These are phyloP conservation scores for Senna siamea DNA, from an alignment of 306 rosid species.

Conservation along the genomic window DNA sequence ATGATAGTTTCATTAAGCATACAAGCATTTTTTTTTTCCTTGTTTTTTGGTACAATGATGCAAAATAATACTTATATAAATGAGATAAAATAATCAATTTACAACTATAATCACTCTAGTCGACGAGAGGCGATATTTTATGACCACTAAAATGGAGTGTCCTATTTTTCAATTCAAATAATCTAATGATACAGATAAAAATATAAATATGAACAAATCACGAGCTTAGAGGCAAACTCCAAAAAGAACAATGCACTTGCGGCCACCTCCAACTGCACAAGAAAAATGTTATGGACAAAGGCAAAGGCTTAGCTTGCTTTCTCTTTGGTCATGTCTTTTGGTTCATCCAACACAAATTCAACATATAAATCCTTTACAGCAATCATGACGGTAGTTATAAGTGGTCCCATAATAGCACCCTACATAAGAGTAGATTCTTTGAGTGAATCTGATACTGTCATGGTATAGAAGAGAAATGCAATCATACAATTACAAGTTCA, in stretches of 20 bases:
- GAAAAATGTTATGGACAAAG: conserved; percentile 33
- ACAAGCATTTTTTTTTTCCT: not conserved
- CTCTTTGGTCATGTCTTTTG: conserved; percentile 46
- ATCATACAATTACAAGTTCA: no score
- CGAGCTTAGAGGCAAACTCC: conserved; percentile 34
- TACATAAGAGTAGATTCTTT: conserved; percentile 36
- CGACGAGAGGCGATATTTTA: conserved; percentile 41
- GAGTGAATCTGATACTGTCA: conserved; percentile 14
- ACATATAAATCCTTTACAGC: conserved; percentile 89
- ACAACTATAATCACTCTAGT: conserved; percentile 42
- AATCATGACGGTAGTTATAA: conserved; percentile 89
- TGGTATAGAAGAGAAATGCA: conserved; percentile 4
- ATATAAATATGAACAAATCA: conserved; percentile 33
- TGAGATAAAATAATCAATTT: conserved; percentile 29
- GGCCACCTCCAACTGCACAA: conserved; percentile 40
- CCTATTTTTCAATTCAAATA: conserved; percentile 31
- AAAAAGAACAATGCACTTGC: conserved; percentile 41
- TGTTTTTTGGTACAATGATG: conserved; percentile 38
- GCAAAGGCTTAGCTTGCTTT: conserved; percentile 46
- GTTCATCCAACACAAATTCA: conserved; percentile 82
- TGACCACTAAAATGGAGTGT: conserved; percentile 37
- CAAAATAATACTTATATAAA: conserved; percentile 29
- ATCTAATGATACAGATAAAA: conserved; percentile 35
- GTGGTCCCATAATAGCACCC: conserved; percentile 99
- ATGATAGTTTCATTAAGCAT: not conserved